These are phyloP conservation scores for Vigna reflexopilosa DNA, from an alignment of 306 rosid genomes.

Conservation along the genomic window DNA sequence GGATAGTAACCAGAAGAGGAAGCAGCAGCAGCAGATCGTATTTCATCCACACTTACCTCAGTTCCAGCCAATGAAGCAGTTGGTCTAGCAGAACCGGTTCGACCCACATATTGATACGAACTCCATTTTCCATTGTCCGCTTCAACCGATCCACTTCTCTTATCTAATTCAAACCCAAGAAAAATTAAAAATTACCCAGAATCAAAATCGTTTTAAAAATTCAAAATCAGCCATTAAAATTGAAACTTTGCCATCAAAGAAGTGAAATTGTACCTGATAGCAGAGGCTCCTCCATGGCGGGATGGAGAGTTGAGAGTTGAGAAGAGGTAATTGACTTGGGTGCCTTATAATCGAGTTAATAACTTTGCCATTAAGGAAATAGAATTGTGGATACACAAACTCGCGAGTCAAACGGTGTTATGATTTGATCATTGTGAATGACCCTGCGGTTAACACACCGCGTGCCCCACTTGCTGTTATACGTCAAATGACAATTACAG, in stretches of 20 bases:
- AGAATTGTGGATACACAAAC: constrained; percentile 34
- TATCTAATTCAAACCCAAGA: constrained; percentile 49
- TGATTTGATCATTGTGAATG: constrained; percentile 3
- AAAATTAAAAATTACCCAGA: constrained; percentile 13
- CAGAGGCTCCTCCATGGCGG: constrained; percentile 74
- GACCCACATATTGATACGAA: constrained; percentile 68
- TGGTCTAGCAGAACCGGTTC: constrained; percentile 71
- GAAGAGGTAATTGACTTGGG: not conserved
- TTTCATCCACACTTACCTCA: constrained; percentile 90
- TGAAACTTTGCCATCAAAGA: constrained; percentile 3
- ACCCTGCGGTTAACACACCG: constrained; percentile 40
- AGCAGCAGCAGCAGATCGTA: constrained; percentile 77
- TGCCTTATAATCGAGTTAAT: constrained; percentile 33
- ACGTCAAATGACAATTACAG: not conserved
- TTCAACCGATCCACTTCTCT: constrained; percentile 61
- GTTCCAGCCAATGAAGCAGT: constrained; percentile 70
- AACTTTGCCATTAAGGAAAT: constrained; percentile 53
- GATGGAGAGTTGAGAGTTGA: not conserved
- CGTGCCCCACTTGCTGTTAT: not conserved
- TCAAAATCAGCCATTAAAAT: constrained; percentile 15
- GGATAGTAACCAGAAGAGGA: constrained; percentile 63
- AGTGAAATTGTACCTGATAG: constrained; percentile 63
- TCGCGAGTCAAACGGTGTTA: constrained; percentile 26
- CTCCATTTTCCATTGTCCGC: constrained; percentile 69
- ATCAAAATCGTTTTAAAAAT: constrained; percentile 29